Evolutionary conservation across 2,329 filamentous ascomycete genomes (phyloP), one percentile per base, ranked within the genome.

Genomic region (Penicillium sp.): DNA sequence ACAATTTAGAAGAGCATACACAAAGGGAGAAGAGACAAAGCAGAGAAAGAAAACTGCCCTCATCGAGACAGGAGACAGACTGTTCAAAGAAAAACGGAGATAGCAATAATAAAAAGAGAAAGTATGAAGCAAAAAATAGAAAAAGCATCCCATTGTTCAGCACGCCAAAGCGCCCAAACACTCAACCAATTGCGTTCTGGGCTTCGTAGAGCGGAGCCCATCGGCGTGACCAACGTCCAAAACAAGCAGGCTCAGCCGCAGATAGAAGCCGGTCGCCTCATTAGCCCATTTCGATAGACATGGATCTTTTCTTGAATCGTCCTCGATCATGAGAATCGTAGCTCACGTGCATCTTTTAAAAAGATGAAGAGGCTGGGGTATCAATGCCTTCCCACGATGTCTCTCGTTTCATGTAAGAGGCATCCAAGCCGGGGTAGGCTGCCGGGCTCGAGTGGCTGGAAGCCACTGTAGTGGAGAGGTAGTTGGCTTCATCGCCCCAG

Each of bases 201-300:
- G 49, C 41, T 51, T 48, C 33, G 41, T 20, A 46, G 37, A 24
- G 30, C 39, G 52, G 54, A 58, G 37, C 48, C 41, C 46, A 44
- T 51, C 46, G 21, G 45, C 54, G 8, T 55, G 41, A 32, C 46
- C 51, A 53, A 36, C 41, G 32, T 41, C 23, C 33, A 10, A 18
- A 9, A 20, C 10, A 32, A 39, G 7, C 21, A 8, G 18, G 17
- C 32, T 58, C 23, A 40, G 15, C 41, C 46, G 36, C 47, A 33
- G 49, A 27, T 17, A 9, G 15, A 43, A 10, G 18, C 36, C 6
- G 32, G 34, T 21, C 52, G 58, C 47, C 48, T 24, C 20, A 40
- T 42, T 23, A 48, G 29, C 17, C 13, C 27, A 34, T 37, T 34
- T 18, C 24, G 7, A 36, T 24, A 36, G 37, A 50, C 20, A 39